Evolutionary conservation across 495 filamentous ascomycete genomes (phyloP).

Genomic region (Annulohypoxylon moriforme): DNA sequence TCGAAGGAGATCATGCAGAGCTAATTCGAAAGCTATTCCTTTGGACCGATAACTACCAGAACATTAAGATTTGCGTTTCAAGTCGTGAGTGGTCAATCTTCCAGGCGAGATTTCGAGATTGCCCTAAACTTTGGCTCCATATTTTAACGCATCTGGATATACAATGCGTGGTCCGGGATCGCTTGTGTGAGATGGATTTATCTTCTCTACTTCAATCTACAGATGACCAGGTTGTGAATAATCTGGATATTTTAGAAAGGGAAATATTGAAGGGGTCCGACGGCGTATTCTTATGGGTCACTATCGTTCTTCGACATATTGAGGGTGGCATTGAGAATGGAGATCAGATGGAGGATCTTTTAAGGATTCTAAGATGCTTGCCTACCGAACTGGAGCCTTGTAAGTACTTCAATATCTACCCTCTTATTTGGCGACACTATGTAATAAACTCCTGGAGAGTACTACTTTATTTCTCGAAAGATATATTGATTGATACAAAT

Average conservation of each 20-base stretch:
- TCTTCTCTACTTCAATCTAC: not conserved
- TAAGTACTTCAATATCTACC: not conserved
- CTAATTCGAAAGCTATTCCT: not conserved
- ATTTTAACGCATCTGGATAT: not conserved
- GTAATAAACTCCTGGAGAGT: not conserved
- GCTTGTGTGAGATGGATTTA: not conserved
- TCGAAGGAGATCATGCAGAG: not conserved
- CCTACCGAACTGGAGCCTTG: slow-evolving; percentile 6
- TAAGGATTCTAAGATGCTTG: not conserved
- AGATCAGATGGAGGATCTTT: slow-evolving; percentile 1
- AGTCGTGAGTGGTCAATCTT: not conserved
- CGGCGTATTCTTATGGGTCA: not conserved
- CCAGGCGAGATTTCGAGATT: not conserved
- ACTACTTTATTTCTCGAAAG: not conserved
- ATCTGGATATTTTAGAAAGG: not conserved
- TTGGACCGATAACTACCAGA: not conserved
- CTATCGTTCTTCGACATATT: slow-evolving; percentile 4
- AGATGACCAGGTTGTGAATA: no score
- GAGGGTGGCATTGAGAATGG: not conserved
- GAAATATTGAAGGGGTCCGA: not conserved
- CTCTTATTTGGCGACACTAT: not conserved
- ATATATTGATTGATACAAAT: not conserved
- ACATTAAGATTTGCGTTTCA: not conserved
- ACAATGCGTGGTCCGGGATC: not conserved
- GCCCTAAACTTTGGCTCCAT: not conserved